Base-by-base conservation (phyloP, 371 early-diverging fungal genomes). In the Racocetra persica region DNA sequence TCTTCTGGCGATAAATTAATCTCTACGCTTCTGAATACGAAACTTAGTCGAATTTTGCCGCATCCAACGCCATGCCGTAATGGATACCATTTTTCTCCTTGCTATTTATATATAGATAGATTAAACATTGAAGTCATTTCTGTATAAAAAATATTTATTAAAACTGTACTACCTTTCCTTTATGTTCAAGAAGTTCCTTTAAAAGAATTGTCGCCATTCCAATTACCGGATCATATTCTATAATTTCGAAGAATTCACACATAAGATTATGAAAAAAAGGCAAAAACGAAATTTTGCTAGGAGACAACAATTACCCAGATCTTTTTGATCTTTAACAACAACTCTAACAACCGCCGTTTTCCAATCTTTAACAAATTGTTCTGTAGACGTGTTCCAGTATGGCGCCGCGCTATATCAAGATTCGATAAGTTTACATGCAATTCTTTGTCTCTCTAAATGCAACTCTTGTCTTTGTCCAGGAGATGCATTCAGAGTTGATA, bases 371-470 rank as follows among this genome's bases (percentile, higher is more conserved):
- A 81, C 77, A 57, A 81, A 81, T 57, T 81, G 81, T 65, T 81
- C 81, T 4, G 78, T 81, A n/a, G 71, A 67, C 32, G 77, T 78
- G 49, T 81, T 81, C 81, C 81, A 81, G 28, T 67, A 76, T 51
- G 80, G 80, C 18, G 80, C 57, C 10, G 41, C 24, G 71, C 72
- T n/a, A n/a, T 80, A 65, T 62, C n/a, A 28, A 38, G 4, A 38
- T 38, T 38, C 14, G 18, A 72, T 18, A 72, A 20, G 66, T 16
- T n/a, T 24, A 24, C 16, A 59, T n/a, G 8, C 18, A 59, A n/a
- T 59, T 59, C 38, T 38, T n/a, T 59, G 60, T 59, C 60, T 59
- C 20, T 20, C 20, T 20, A 59, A 59, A 22, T 22, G 20, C 24
- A 59, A 20, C 11, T 6, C 38, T 38, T 38, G 38, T 38, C 38